These are phyloP conservation scores for Thermoascus crustaceus DNA, from an alignment of 2,329 filamentous ascomycete genomes.

Conservation along the genomic window DNA sequence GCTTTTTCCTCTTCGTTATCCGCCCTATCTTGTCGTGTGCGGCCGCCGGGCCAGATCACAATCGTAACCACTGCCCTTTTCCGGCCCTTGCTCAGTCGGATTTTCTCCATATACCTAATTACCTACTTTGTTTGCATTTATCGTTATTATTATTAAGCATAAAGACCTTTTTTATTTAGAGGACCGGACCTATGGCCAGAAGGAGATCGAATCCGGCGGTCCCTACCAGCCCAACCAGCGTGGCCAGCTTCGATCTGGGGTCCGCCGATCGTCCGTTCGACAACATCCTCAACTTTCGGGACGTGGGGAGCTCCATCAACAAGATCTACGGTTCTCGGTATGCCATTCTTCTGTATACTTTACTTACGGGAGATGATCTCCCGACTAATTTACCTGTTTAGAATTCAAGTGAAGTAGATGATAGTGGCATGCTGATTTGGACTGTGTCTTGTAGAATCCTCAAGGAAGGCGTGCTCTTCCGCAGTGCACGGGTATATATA, in stretches of 20 bases:
- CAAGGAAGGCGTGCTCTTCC: conserved; percentile 57
- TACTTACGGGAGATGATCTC: conserved; percentile 5
- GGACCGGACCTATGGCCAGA: neutral
- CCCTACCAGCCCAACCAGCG: no score
- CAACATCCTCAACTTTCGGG: conserved; percentile 65
- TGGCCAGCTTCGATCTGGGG: conserved; percentile 26
- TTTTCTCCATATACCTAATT: no score
- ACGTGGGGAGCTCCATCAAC: conserved; percentile 64
- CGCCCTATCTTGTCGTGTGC: no score
- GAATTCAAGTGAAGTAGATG: no score
- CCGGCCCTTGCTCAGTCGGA: no score
- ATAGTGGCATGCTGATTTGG: neutral
- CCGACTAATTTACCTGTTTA: no score
- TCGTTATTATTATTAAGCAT: neutral
- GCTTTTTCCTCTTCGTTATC: no score
- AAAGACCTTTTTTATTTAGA: no score
- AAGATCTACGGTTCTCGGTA: conserved; percentile 48
- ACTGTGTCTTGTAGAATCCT: conserved; percentile 31
- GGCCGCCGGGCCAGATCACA: no score
- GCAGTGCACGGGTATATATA: conserved; percentile 56
- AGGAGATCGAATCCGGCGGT: conserved; percentile 8
- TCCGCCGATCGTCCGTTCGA: conserved; percentile 39
- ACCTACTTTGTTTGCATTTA: no score
- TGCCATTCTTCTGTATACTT: conserved; percentile 9
- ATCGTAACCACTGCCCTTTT: no score